Evolutionary conservation across 371 early-diverging fungal genomes (phyloP).

Genomic region (Dentiscutata heterogama): DNA sequence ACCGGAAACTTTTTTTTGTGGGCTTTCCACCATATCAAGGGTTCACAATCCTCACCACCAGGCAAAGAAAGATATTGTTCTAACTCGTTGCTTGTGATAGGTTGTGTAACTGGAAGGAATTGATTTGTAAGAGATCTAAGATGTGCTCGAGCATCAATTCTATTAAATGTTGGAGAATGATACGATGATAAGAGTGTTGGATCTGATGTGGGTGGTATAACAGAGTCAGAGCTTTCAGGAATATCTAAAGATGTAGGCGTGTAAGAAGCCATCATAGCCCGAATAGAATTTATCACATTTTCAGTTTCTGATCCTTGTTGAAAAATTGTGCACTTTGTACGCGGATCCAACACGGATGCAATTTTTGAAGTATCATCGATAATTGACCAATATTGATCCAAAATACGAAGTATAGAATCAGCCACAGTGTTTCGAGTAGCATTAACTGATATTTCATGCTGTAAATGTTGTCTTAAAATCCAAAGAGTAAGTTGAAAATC

Average conservation of each 20-base stretch:
- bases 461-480: slow-evolving; percentile 1
- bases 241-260: too few relatives aligned
- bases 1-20: neutral
- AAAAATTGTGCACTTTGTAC: neutral
- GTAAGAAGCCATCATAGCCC: too few relatives aligned
- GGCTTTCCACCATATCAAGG: neutral
- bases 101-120: neutral
- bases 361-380: neutral
- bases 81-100: neutral
- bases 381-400: neutral
- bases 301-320: too few relatives aligned
- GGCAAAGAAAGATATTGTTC: neutral
- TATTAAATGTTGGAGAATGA: neutral
- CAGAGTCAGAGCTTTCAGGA: too few relatives aligned
- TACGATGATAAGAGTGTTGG: too few relatives aligned
- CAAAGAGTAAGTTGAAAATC: neutral
- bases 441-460: neutral
- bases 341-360: neutral
- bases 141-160: slow-evolving; percentile 10
- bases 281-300: too few relatives aligned
- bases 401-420: neutral
- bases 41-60: neutral
- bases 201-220: too few relatives aligned
- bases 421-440: neutral
- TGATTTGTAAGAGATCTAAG: neutral